Conservation (phyloP, 352 stramenopile species). For the Globisporangium cystogenes region DNA sequence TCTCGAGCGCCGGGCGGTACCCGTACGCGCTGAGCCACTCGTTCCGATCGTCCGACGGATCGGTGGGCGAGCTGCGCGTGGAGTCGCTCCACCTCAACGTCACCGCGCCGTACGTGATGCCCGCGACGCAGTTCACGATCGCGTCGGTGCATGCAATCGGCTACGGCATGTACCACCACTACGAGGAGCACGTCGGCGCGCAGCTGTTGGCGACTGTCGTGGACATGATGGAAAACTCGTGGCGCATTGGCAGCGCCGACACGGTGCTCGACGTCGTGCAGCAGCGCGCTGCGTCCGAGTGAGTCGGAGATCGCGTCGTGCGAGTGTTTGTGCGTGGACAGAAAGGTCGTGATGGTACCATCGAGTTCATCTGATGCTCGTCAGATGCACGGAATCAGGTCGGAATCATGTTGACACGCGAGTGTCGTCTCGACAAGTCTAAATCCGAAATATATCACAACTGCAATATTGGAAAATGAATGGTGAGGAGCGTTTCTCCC, state of each 20-base stretch:
- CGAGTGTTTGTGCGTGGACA: too few relatives aligned
- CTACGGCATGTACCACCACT: conserved; percentile 9
- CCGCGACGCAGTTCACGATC: conserved; percentile 13
- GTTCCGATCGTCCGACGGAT: neutral
- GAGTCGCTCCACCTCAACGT: conserved; percentile 10
- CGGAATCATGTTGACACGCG: too few relatives aligned
- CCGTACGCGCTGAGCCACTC: conserved; percentile 1
- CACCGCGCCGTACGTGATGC: conserved; percentile 5
- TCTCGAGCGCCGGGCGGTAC: conserved; percentile 13
- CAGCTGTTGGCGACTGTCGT: conserved; percentile 2
- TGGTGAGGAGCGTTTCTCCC: too few relatives aligned
- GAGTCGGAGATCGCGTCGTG: too few relatives aligned
- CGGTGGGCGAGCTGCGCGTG: neutral
- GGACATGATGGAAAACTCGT: neutral
- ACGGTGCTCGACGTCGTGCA: neutral
- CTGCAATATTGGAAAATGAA: too few relatives aligned
- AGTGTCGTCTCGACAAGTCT: too few relatives aligned
- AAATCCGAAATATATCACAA: too few relatives aligned
- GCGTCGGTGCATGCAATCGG: conserved; percentile 4
- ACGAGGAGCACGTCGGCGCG: conserved; percentile 5
- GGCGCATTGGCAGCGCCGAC: neutral
- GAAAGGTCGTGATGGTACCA: too few relatives aligned
- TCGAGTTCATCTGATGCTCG: too few relatives aligned
- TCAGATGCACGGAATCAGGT: too few relatives aligned
- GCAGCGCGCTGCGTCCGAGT: neutral